Evolutionary conservation across 495 filamentous ascomycete genomes (phyloP).

Genomic region (Xylaria longipes): DNA sequence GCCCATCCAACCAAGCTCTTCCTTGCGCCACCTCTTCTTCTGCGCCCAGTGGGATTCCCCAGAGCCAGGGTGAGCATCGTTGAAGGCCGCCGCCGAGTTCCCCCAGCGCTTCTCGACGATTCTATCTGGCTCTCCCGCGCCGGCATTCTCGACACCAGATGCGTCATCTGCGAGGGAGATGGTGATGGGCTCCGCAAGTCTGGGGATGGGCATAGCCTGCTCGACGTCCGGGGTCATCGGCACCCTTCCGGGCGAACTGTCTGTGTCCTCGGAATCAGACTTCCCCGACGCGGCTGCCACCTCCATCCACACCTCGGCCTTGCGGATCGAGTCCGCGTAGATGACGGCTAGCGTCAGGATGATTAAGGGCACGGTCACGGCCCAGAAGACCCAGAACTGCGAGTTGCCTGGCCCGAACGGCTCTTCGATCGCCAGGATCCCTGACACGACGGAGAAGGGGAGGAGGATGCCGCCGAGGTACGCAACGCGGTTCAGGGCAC

Average conservation of each 20-base stretch:
- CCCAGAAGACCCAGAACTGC: constrained; percentile 53
- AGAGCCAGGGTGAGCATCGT: background rate
- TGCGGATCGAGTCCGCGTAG: constrained; percentile 52
- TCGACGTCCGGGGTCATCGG: constrained; percentile 6
- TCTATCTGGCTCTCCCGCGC: constrained; percentile 31
- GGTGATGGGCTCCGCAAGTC: background rate
- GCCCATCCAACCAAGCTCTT: constrained; percentile 50
- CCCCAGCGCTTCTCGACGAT: constrained; percentile 44
- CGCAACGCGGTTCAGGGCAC: constrained; percentile 47
- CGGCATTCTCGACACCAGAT: background rate
- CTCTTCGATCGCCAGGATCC: constrained; percentile 52
- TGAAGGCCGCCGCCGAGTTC: background rate
- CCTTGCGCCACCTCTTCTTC: constrained; percentile 45
- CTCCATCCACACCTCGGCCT: constrained; percentile 54
- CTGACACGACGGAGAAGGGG: constrained; percentile 48
- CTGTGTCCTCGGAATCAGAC: background rate
- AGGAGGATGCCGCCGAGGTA: constrained; percentile 53
- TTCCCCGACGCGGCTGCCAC: constrained; percentile 33
- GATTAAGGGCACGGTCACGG: constrained; percentile 41
- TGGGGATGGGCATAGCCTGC: background rate
- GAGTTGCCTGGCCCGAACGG: constrained; percentile 41
- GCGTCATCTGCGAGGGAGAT: background rate
- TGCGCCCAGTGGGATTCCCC: constrained; percentile 17
- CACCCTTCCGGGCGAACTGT: background rate
- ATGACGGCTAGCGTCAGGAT: constrained; percentile 43